These are phyloP conservation scores for Amanita inopinata DNA, from an alignment of 768 basidiomycete species.

Conservation along the genomic window DNA sequence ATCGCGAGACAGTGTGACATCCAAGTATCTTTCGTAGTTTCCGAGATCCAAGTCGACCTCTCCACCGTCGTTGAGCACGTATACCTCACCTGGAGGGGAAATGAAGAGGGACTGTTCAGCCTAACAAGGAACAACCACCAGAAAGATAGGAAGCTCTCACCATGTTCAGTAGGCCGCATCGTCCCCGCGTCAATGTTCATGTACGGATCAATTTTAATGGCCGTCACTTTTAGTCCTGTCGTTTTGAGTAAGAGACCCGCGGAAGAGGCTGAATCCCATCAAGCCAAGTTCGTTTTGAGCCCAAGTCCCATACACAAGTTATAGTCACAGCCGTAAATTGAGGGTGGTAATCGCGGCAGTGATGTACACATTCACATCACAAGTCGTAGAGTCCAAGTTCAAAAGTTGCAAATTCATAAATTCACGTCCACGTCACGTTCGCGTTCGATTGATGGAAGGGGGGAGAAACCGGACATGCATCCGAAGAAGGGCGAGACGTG, in stretches of 20 bases:
- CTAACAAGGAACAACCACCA: not conserved
- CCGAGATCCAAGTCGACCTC: slow-evolving; percentile 97
- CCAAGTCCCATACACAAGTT: slow-evolving; percentile 6
- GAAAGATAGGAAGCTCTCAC: too few species aligned
- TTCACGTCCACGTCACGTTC: too few species aligned
- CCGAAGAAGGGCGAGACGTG: too few species aligned
- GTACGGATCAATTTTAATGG: slow-evolving; percentile 99
- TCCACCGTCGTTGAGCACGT: slow-evolving; percentile 95
- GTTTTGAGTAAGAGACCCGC: slow-evolving; percentile 94
- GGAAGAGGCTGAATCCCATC: slow-evolving; percentile 65
- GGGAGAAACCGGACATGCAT: too few species aligned
- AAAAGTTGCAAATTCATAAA: too few species aligned
- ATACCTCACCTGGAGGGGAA: slow-evolving; percentile 70
- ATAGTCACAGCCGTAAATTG: too few species aligned
- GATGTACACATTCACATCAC: too few species aligned
- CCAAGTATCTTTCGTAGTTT: slow-evolving; percentile 96
- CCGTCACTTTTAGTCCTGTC: slow-evolving; percentile 90
- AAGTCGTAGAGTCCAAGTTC: too few species aligned
- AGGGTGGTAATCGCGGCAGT: too few species aligned
- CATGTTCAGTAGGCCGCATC: slow-evolving; percentile 97
- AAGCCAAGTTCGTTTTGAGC: not conserved
- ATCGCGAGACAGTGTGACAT: slow-evolving; percentile 87
- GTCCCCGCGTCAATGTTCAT: slow-evolving; percentile 99
- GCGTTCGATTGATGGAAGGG: too few species aligned
- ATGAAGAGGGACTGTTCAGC: not conserved